Base-by-base conservation (phyloP, 768 basidiomycete species). In the Tricholoma flavovirens region DNA sequence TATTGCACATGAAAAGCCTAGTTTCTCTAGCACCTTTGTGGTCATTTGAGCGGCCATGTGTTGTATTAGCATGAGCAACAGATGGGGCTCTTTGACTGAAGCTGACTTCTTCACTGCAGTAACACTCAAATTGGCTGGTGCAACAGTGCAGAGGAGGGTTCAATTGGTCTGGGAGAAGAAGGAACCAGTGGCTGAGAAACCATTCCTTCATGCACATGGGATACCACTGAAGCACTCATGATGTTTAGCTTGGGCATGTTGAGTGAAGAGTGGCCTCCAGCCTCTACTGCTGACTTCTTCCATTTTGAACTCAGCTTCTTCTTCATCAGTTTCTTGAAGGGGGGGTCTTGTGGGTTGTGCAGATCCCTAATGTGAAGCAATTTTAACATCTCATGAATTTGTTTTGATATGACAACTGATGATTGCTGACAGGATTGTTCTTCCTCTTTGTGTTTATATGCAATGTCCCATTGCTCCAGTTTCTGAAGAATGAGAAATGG, bases 1-100 rank as follows among this genome's bases (percentile, higher is more conserved):
- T 5, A 63, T 59, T 24, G 60, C 60, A n/a, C 59, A 57, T 6
- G 45, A n/a, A 5, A 53, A 43, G 11, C 54, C 56, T 4, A 53
- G 15, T 14, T 56, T 1, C 10, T 32, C 29, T 17, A 63, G 57
- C 3, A 54, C 33, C 17, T 14, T 11, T 11, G 55, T 56, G 2
- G 51, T 46, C 2, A 50, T 32, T 22, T 55, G 19, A 17, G 57
- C 57, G 0, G 57, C 60, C 10, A 43, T 7, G 5, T 19, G 40
- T 5, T 53, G 52, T 17, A 51, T 45, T 15, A 29, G 49, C 12
- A 49, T 42, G 19, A 58, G 53, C 7, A 33, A n/a, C 12, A 49
- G 12, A 33, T 50, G 57, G 19, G 52, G 57, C 7, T 48, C 19
- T 14, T 24, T 46, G 14, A 1, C 22, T 15, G 12, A 5, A 5